phyloP scores from a whole-genome alignment of 2,329 filamentous ascomycete genomes.

The Triangularia verruculosa region DNA sequence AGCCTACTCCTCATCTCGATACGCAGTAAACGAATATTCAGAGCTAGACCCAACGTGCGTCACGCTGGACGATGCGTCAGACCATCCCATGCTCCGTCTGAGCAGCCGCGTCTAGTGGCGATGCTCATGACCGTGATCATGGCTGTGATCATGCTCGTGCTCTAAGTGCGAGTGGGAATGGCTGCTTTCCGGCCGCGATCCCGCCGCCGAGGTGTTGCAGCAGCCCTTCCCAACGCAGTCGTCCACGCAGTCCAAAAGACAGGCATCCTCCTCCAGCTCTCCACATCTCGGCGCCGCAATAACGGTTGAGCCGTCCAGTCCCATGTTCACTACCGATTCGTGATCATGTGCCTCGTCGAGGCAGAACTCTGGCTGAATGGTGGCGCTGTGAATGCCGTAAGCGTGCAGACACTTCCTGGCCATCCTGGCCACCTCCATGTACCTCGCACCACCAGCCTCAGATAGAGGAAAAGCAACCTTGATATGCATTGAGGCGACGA shows the following conservation, averaged over 20 bases:
- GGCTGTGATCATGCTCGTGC: conserved; percentile 13
- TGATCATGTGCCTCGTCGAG: conserved; percentile 47
- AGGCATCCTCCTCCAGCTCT: conserved; percentile 35
- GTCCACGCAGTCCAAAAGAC: conserved; percentile 51
- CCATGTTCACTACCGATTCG: conserved; percentile 34
- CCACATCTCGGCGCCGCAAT: conserved; percentile 16
- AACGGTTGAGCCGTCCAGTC: conserved; percentile 36
- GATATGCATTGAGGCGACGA: conserved; percentile 90
- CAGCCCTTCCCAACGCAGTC: conserved; percentile 47
- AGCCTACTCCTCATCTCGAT: neutral
- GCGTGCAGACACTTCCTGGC: conserved; percentile 87
- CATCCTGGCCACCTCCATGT: conserved; percentile 84
- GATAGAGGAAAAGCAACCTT: conserved; percentile 89
- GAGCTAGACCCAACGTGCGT: neutral
- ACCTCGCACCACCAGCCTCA: conserved; percentile 71
- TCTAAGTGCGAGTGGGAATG: conserved; percentile 31
- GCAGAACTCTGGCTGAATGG: conserved; percentile 91
- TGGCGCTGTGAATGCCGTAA: conserved; percentile 94
- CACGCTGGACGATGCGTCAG: neutral
- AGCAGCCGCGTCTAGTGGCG: neutral
- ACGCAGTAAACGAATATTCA: neutral
- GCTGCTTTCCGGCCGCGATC: conserved; percentile 35
- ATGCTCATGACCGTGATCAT: neutral
- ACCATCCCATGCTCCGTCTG: neutral
- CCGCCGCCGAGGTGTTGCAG: conserved; percentile 34